Base-by-base conservation (phyloP, 2,329 filamentous ascomycete genomes). In the Aaosphaeria arxii region DNA sequence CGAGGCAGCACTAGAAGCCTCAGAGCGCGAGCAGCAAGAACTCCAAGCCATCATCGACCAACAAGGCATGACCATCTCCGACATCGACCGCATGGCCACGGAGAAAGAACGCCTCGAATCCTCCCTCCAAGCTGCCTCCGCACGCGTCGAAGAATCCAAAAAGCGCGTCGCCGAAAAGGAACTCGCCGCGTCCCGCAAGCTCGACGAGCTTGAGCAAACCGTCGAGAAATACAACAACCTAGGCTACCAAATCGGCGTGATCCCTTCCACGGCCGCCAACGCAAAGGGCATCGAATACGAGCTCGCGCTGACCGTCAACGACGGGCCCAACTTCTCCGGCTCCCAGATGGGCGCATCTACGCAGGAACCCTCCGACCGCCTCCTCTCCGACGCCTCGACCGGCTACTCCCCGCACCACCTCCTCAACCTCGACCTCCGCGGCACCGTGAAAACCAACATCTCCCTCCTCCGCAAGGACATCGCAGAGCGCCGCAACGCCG, bases 41-140 rank as follows among this genome's bases (percentile, higher is more conserved):
- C 79, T 99, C 7, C 92, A 97, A 68, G 85, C 87, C 50, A 85
- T 88, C 30, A 91, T 99, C 30, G 94, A 97, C 70, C 86, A 87
- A 58, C 90, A 95, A 66, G 94, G 94, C 2, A 91, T 99, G 67
- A 95, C 91, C 62, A 95, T 96, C 73, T 88, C 94, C 73, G 94
- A 99, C 80, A 97, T 99, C 66, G 94, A 99, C 79, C 90, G 94
- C 70, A 96, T 99, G 92, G 96, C 91, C 59, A 86, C 89, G 33
- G 94, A 99, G 70, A 86, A 91, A 45, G 94, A 99, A 63, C 85
- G 94, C 42, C 80, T 99, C n/a, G 89, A 95, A 56, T 91, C 87
- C 61, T 88, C 86, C 39, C 86, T 96, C 40, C 90, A 96, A 59
- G 82, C 85, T 2, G 88, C 89, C 0, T 79, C 83, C 5, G 78